Base-by-base conservation (phyloP, 805 yeast species). In the Komagataella phaffii region DNA sequence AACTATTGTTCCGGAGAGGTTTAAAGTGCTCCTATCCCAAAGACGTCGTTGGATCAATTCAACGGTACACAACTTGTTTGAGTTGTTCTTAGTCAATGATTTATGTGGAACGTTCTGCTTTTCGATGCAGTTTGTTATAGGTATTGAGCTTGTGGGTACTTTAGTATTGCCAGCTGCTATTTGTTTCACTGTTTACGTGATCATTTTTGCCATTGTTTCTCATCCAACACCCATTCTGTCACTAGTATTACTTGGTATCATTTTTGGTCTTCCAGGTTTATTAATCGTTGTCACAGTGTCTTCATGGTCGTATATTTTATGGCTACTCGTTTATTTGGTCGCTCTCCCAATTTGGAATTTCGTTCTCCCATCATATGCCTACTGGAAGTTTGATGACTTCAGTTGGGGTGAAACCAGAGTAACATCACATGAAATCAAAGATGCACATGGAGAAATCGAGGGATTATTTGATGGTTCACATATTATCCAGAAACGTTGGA, bases 11-110 rank as follows among this genome's bases (percentile, higher is more conserved):
- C 97, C 97, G 0, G 85, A 83, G 59, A 74, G 75, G 49, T 89
- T 89, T 64, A 75, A 68, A 56, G 93, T 89, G 49, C 72, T 89
- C 56, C 71, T 89, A 48, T 89, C 96, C 1, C 97, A 89, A 65
- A 83, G 97, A 65, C 87, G 97, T 70, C 85, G 97, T 64, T 89
- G 97, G 97, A 89, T 89, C 59, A 89, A 89, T 66, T 89, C 96
- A 3, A 90, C 97, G 0, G 90, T 89, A 44, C 97, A 89, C 67
- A 89, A 89, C 62, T 76, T 89, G 66, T 77, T 90, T 81, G 97
- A 89, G 65, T 77, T 89, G 61, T 86, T 84, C 3, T 69, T 87
- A 55, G 90, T 89, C 18, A 80, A 81, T 51, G 96, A 89, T 64
- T 73, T 90, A 56, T 89, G 97, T 74, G 97, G 97, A 58, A 88